These are phyloP conservation scores for Funneliformis caledonium DNA, from an alignment of 371 early-diverging fungal species.

Conservation along the genomic window DNA sequence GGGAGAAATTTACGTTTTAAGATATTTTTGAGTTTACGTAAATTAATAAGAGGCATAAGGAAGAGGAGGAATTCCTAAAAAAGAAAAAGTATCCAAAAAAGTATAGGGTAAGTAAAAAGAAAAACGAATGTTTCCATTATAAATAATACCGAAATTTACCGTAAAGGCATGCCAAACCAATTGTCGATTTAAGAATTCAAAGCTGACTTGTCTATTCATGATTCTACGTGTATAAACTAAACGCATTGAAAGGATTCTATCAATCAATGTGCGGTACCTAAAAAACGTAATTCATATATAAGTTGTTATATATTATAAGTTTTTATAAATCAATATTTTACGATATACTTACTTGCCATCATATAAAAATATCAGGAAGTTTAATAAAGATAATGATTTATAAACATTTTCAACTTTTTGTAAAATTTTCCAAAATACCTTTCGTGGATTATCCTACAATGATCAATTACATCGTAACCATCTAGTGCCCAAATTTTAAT, in stretches of 20 bases:
- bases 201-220: constrained; percentile 79
- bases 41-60: constrained; percentile 82
- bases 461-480: too few relatives aligned
- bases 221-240: constrained; percentile 81
- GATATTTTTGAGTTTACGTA: constrained; percentile 70
- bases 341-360: constrained; percentile 71
- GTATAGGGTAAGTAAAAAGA: not conserved
- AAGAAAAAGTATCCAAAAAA: not conserved
- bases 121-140: not conserved
- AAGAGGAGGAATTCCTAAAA: constrained; percentile 87
- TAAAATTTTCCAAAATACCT: constrained; percentile 66
- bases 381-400: constrained; percentile 68
- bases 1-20: constrained; percentile 61
- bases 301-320: not conserved
- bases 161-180: constrained; percentile 95
- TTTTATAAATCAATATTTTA: not conserved
- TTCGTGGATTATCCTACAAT: constrained; percentile 55
- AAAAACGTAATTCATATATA: not conserved
- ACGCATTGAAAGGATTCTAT: constrained; percentile 80
- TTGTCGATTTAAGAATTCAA: constrained; percentile 92
- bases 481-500: not conserved
- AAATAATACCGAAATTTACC: constrained; percentile 52
- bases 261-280: constrained; percentile 76
- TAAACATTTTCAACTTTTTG: constrained; percentile 71
- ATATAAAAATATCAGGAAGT: constrained; percentile 83